phyloP scores from a whole-genome alignment of 2,329 filamentous ascomycete species.

The Elsinoe arachidis region DNA sequence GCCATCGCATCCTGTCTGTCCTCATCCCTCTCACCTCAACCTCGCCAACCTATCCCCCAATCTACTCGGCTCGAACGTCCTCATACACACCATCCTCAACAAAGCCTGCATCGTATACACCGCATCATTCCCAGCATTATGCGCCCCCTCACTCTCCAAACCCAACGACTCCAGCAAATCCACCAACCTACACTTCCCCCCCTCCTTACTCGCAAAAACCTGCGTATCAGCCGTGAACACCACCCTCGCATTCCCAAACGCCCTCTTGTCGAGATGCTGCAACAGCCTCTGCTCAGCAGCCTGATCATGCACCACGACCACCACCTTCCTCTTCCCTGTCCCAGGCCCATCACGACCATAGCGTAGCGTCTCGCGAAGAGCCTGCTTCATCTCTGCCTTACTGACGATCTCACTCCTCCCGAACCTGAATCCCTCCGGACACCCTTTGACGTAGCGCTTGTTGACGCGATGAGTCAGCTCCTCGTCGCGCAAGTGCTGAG shows the following conservation, averaged over 20 bases:
- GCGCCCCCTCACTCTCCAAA: constrained; percentile 9
- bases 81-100: constrained; percentile 13
- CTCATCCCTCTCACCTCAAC: not conserved
- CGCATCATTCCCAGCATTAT: constrained; percentile 28
- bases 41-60: not conserved
- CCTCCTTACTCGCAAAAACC: not conserved
- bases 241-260: not conserved
- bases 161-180: not conserved
- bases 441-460: constrained; percentile 18
- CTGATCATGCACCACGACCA: constrained; percentile 4
- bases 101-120: constrained; percentile 24
- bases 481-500: constrained; percentile 65
- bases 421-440: constrained; percentile 20
- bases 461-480: constrained; percentile 15
- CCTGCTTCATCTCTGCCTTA: constrained; percentile 6
- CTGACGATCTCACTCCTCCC: constrained; percentile 19
- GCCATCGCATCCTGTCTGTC: not conserved
- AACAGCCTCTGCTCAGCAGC: not conserved
- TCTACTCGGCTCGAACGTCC: not conserved
- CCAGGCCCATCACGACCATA: not conserved
- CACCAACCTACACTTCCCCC: not conserved
- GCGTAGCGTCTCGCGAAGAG: not conserved
- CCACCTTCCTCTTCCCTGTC: not conserved
- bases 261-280: not conserved
- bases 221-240: constrained; percentile 10